Evolutionary conservation across 1,284 basidiomycete species (phyloP).

Genomic region (Boletus sp.): DNA sequence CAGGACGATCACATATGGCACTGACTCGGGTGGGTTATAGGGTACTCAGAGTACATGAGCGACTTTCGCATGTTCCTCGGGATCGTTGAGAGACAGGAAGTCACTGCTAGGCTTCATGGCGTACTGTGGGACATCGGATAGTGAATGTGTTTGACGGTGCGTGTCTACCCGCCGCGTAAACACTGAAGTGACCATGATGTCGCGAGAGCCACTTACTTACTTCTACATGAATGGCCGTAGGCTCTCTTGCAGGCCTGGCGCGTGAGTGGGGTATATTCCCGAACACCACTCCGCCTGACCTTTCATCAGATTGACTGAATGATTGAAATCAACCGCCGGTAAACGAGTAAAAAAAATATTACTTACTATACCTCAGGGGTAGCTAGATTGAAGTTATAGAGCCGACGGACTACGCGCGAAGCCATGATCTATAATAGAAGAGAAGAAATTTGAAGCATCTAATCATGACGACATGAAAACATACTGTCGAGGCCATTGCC

Average conservation of each 20-base stretch:
- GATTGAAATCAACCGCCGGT: conserved; percentile 2
- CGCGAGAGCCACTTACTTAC: conserved; percentile 18
- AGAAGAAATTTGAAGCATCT: not conserved
- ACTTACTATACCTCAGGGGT: conserved; percentile 61
- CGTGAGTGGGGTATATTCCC: conserved; percentile 22
- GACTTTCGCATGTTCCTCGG: conserved; percentile 19
- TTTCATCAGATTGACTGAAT: conserved; percentile 31
- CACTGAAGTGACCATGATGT: not conserved
- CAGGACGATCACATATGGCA: not conserved
- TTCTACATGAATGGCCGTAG: conserved; percentile 36
- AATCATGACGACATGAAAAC: conserved; percentile 9
- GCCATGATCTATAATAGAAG: conserved; percentile 56
- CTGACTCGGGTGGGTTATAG: not conserved
- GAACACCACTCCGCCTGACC: conserved; percentile 34
- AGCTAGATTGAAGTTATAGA: conserved; percentile 55
- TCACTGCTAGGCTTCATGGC: conserved; percentile 26
- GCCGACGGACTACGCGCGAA: conserved; percentile 64
- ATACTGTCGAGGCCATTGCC: conserved; percentile 42
- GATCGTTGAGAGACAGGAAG: conserved; percentile 29
- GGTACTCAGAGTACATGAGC: conserved; percentile 15
- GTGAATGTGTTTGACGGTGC: conserved; percentile 30
- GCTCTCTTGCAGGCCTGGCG: conserved; percentile 14
- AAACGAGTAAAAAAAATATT: not conserved
- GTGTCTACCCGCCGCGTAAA: conserved; percentile 35
- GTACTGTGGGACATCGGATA: conserved; percentile 27